Conservation (phyloP, 805 yeast genomes). For the Citeromyces matritensis region DNA sequence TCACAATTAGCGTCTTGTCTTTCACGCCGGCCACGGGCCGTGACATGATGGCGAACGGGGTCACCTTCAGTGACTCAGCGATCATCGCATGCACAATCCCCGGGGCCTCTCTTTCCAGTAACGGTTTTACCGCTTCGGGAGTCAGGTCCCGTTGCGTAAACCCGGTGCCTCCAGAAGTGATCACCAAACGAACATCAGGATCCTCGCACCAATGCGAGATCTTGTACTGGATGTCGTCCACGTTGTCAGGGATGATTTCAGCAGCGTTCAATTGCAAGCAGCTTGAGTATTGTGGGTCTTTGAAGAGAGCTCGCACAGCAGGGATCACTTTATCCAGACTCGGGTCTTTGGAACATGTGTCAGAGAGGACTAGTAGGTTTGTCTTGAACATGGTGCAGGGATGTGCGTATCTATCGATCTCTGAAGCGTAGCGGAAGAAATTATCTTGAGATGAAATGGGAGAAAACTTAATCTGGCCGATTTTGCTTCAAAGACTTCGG, state of each 20-base stretch:
- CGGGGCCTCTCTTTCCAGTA: conserved; percentile 27
- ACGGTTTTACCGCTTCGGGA: conserved; percentile 30
- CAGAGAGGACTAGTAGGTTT: conserved; percentile 23
- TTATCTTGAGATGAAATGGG: too few species aligned
- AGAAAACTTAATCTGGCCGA: too few species aligned
- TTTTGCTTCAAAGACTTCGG: too few species aligned
- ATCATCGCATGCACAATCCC: conserved; percentile 35
- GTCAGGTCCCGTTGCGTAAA: conserved; percentile 27
- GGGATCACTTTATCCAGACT: conserved; percentile 17
- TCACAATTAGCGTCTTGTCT: conserved; percentile 20
- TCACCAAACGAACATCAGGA: conserved; percentile 12
- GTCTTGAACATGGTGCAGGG: conserved; percentile 8
- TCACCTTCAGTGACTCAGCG: conserved; percentile 20
- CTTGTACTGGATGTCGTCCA: conserved; percentile 12
- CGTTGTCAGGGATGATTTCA: conserved; percentile 20
- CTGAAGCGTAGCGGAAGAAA: too few species aligned
- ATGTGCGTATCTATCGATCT: too few species aligned
- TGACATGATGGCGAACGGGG: conserved; percentile 31
- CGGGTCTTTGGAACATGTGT: conserved; percentile 18
- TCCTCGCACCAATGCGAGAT: conserved; percentile 12
- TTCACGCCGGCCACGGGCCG: conserved; percentile 34
- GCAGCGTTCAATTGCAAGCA: conserved; percentile 2
- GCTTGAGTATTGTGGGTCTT: conserved; percentile 3
- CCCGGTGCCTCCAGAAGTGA: conserved; percentile 44
- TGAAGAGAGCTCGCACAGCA: conserved; percentile 8